Evolutionary conservation across 2,329 filamentous ascomycete genomes (phyloP), one percentile per base, ranked within the genome.

Genomic region (Aschersonia sp.): DNA sequence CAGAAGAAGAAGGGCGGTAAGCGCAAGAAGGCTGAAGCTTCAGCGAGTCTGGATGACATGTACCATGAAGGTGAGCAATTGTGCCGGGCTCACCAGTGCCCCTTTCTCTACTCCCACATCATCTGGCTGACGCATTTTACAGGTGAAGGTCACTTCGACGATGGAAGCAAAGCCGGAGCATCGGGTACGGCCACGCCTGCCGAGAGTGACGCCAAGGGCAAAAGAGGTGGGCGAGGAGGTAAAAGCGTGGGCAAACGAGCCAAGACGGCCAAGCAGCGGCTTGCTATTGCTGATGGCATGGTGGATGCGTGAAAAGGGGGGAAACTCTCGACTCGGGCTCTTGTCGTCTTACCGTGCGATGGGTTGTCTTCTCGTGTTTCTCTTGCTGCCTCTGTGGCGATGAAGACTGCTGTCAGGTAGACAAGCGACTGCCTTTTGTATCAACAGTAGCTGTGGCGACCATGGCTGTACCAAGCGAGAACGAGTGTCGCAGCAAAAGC

Each of bases 141-240:
- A 97, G 90, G 90, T 58, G 92, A 98, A 73, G 92, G 92, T 50
- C 81, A 95, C 62, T 98, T 98, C 66, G 90, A 97, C 56, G 88
- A 94, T 62, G 76, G 73, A 56, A 84, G 82, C 55, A 92, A 94
- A 46, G 80, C 57, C 5, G 59, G 58, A 45, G 62, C 64, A 30
- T 94, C 86, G 3, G 92, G 89, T 37, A 81, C 88, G 1, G 87
- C 86, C 4, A 95, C 92, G 1, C 89, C 88, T 0, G 75, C 84
- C 9, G 78, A 79, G 41, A 73, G 76, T 12, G 61, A 74, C 35
- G 59, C 64, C 35, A 72, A 69, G 55, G 61, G 68, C 49, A 76
- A 73, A 49, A 78, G 71, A 48, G 77, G 76, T 43, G 45, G 43
- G 14, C 80, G 75, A 8, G 72, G 73, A 4, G 40, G 40, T 7